Evolutionary conservation across 2,329 filamentous ascomycete genomes (phyloP).

Genomic region (Phaeophleospora eucalypticola): DNA sequence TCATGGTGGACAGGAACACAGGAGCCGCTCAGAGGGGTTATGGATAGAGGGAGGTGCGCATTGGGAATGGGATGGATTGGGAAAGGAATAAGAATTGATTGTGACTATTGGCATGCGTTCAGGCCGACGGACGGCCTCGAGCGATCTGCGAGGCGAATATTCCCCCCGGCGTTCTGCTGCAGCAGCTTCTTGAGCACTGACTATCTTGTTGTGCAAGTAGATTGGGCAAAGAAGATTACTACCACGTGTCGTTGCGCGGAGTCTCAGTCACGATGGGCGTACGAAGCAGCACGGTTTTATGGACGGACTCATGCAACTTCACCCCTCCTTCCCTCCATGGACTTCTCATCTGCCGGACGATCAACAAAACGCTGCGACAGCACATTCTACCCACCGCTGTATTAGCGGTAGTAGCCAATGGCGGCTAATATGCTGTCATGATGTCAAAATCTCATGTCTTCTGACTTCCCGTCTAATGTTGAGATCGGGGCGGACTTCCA

Average conservation of each 20-base stretch:
- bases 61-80: not conserved
- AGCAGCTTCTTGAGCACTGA: constrained; percentile 9
- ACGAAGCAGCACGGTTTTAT: too few relatives aligned
- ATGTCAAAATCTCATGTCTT: too few relatives aligned
- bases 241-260: not conserved
- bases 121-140: constrained; percentile 9
- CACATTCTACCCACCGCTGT: too few relatives aligned
- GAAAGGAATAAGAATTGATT: too few relatives aligned
- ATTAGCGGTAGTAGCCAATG: too few relatives aligned
- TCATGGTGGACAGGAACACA: constrained; percentile 29
- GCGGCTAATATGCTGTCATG: too few relatives aligned
- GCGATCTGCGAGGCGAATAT: not conserved
- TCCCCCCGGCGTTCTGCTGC: constrained; percentile 10
- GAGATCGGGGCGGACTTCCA: too few relatives aligned
- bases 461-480: too few relatives aligned
- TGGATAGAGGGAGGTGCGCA: constrained; percentile 11
- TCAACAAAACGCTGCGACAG: too few relatives aligned
- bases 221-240: not conserved
- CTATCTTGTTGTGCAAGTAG: constrained; percentile 14
- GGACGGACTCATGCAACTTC: not conserved
- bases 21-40: constrained; percentile 20
- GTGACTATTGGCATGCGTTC: not conserved
- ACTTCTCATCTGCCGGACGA: too few relatives aligned
- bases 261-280: too few relatives aligned
- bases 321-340: too few relatives aligned